Percentiles rank a stretch among this genome's conserved stretches.
phyloP scores from a whole-genome alignment of 139 green algal genomes.

The Tetraselmis chui region DNA sequence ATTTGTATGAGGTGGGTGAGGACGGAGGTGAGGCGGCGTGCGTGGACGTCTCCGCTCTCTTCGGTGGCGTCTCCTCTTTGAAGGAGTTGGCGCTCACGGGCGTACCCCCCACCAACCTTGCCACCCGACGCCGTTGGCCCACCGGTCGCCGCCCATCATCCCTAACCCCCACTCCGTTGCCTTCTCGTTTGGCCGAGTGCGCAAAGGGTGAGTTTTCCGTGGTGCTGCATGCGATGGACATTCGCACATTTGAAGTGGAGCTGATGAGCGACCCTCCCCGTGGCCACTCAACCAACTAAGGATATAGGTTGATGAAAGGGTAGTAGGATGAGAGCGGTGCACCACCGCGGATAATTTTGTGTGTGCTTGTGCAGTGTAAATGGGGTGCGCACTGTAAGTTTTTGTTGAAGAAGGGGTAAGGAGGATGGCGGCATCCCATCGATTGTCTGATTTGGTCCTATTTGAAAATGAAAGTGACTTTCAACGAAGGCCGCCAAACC shows the following conservation, averaged over 20 bases:
- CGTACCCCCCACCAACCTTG: not conserved
- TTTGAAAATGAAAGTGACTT: too few species aligned
- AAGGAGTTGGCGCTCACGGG: not conserved
- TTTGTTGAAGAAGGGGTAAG: too few species aligned
- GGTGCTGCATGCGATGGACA: slow-evolving; percentile 46
- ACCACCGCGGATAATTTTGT: too few species aligned
- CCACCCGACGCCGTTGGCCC: slow-evolving; percentile 3
- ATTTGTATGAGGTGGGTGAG: slow-evolving; percentile 31
- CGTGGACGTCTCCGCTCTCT: not conserved
- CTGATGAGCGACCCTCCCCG: not conserved
- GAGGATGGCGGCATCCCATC: too few species aligned
- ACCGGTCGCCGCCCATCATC: not conserved
- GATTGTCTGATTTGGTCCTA: too few species aligned
- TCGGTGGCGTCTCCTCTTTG: not conserved
- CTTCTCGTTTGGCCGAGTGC: not conserved
- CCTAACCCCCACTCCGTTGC: not conserved
- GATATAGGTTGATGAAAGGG: too few species aligned
- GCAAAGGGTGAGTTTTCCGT: slow-evolving; percentile 10
- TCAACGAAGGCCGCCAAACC: too few species aligned
- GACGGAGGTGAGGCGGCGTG: not conserved
- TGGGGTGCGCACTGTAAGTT: too few species aligned
- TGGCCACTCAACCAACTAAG: too few species aligned
- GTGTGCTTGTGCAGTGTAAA: too few species aligned
- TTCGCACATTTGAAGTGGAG: slow-evolving; percentile 40
- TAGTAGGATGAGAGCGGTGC: too few species aligned